Evolutionary conservation across 106 monocot genomes (phyloP), one percentile per base, ranked within the genome.

Genomic region (Cymbidium sinense): DNA sequence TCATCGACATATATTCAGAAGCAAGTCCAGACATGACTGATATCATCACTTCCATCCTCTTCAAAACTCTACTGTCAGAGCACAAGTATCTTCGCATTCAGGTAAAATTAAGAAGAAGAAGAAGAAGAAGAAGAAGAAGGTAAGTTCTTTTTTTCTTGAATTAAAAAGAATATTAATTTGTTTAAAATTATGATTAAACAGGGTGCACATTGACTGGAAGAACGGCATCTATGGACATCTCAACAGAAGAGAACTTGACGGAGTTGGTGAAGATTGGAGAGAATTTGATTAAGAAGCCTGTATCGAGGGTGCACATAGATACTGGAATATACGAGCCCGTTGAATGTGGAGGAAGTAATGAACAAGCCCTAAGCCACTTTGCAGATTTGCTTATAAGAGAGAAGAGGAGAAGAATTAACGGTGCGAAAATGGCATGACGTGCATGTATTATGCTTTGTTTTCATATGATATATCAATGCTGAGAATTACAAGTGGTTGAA

Each of bases 21-120:
- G 83, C 82, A 0, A 91, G 91, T 33, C 83, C 77, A 23, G 94
- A 94, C 36, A 87, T 94, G 91, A 89, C 87, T 28, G 91, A 94
- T 64, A 81, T 94, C 18, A 84, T 89, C 28, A 76, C 85, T 2
- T 81, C 84, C 2, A 78, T 84, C 50, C 64, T 89, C 43, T 91
- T 94, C 76, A 81, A 81, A 51, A 87, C 87, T 25, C 79, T 91
- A 0, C 83, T 70, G 15, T 85, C 77, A 9, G 78, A 87, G 34
- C 34, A 76, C 0, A 81, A 86, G 34, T 94, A 94, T 82, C 83
- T 94, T 27, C 82, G 93, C n/a, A 89, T 94, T 21, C 80, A 89
- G 93, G 93, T 94, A 62, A 62, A 62, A 62, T 25, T 27, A 15
- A 47, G 11, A 15, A 47, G 47, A 41, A 41, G 41, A 41, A 41